A percentile compares a stretch with the other conserved stretches of the same genome.
Evolutionary conservation across 2,329 filamentous ascomycete genomes (phyloP).

Genomic region (Cladosporium oxysporum): DNA sequence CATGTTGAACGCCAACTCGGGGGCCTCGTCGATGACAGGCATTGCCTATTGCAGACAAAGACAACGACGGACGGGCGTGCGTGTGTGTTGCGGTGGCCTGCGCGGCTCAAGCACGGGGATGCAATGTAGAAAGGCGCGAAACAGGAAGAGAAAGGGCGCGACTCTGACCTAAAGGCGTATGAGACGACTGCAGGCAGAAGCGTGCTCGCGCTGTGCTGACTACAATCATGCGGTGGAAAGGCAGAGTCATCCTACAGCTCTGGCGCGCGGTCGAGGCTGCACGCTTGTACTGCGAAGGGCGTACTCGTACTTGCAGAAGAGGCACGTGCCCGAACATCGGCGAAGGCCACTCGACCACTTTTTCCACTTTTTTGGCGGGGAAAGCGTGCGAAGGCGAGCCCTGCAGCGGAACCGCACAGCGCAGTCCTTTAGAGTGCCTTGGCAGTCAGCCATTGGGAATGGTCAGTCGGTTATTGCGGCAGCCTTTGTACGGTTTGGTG

Average conservation of each 20-base stretch:
- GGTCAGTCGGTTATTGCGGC: conserved; percentile 3
- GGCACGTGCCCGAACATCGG: conserved; percentile 10
- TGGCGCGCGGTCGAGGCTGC: conserved; percentile 2
- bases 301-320: conserved; percentile 6
- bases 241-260: conserved; percentile 12
- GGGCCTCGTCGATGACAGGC: conserved; percentile 23
- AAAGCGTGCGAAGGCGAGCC: neutral
- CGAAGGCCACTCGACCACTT: neutral
- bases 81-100: neutral
- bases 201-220: conserved; percentile 5
- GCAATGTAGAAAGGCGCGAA: conserved; percentile 24
- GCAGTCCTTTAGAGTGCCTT: neutral
- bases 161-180: conserved; percentile 13
- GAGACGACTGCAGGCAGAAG: conserved; percentile 3
- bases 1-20: conserved; percentile 22
- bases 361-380: conserved; percentile 5
- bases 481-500: neutral
- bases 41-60: conserved; percentile 19
- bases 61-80: conserved; percentile 3
- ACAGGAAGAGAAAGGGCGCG: conserved; percentile 20
- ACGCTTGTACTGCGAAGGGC: conserved; percentile 15
- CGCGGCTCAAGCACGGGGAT: conserved; percentile 5
- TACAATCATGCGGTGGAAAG: conserved; percentile 2
- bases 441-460: conserved; percentile 6
- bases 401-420: neutral